Evolutionary conservation across 2,329 filamentous ascomycete species (phyloP), one percentile per base, ranked within the genome.

Genomic region (Thielaviopsis punctulata): DNA sequence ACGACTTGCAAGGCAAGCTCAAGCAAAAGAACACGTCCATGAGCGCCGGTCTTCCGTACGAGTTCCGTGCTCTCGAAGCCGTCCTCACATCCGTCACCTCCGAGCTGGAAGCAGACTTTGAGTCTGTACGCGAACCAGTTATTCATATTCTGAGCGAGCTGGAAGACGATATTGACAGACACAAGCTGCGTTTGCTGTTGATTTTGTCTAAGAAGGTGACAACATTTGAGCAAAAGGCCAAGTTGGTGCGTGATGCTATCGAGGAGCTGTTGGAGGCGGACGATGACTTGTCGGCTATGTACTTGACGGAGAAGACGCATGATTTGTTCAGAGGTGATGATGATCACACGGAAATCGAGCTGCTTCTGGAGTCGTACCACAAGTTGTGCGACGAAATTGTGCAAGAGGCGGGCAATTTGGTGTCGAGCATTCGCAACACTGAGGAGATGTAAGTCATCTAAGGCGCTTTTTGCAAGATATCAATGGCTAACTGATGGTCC

Each of bases 341-440:
- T 58, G 88, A 95, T 60, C 90, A 96, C 62, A 92, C 90, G 23
- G 92, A 98, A 66, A 85, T 98, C 5, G 92, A 98, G 68, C 88
- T 98, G 80, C 73, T 98, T 48, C 72, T 98, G 4, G 92, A 98
- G 65, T 95, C 88, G 2, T 98, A 98, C 65, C 87, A 96, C 66
- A 96, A 96, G 66, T 83, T 98, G 43, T 90, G 88, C 59, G 92
- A 98, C 63, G 92, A 98, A 70, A 95, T 96, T 60, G 90, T 95
- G 8, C 90, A 98, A 66, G 86, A 93, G 57, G 87, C 88, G 15
- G 85, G 87, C 56, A 96, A 94, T 66, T 67, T 96, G 58, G 89
- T 96, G 52, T 90, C 85, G 9, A 88, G 86, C 58, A 98, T 98
- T 64, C 79, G 92, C 60, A 98, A 96, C 67, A 98, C 92, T 1